Conservation (phyloP, 2,329 filamentous ascomycete genomes). For the Madurella fahalii region DNA sequence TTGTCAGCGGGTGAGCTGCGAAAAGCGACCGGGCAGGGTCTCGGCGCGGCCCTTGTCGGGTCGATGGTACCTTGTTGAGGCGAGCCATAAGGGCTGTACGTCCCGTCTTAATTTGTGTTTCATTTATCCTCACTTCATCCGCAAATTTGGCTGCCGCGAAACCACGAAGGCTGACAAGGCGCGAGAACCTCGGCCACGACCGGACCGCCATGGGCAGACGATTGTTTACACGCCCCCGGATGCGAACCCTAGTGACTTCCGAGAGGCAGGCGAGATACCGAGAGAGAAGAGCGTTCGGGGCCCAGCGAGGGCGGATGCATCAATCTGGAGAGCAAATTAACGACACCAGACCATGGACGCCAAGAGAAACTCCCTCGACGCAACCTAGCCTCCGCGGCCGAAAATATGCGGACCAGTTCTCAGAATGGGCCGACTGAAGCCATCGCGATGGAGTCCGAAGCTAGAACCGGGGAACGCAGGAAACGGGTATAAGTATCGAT, state of each 20-base stretch:
- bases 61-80: constrained; percentile 20
- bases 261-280: constrained; percentile 11
- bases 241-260: constrained; percentile 17
- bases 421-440: constrained; percentile 8
- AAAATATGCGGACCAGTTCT: constrained; percentile 16
- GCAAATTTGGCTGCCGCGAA: constrained; percentile 35
- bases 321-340: constrained; percentile 28
- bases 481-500: constrained; percentile 27
- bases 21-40: constrained; percentile 14
- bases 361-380: constrained; percentile 18
- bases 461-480: constrained; percentile 3
- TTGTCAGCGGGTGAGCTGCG: constrained; percentile 11
- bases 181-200: constrained; percentile 15
- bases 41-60: constrained; percentile 19
- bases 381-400: constrained; percentile 23
- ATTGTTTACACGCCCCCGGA: constrained; percentile 11
- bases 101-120: constrained; percentile 40
- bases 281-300: constrained; percentile 4
- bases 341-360: constrained; percentile 21
- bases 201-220: background rate
- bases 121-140: constrained; percentile 44
- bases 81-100: constrained; percentile 29
- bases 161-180: constrained; percentile 18
- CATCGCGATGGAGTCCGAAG: constrained; percentile 9
- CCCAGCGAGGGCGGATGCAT: constrained; percentile 12